A percentile compares a stretch with the other conserved stretches of the same genome.
phyloP scores from a whole-genome alignment of 2,329 filamentous ascomycete species.

The Paraconiothyrium brasiliense region DNA sequence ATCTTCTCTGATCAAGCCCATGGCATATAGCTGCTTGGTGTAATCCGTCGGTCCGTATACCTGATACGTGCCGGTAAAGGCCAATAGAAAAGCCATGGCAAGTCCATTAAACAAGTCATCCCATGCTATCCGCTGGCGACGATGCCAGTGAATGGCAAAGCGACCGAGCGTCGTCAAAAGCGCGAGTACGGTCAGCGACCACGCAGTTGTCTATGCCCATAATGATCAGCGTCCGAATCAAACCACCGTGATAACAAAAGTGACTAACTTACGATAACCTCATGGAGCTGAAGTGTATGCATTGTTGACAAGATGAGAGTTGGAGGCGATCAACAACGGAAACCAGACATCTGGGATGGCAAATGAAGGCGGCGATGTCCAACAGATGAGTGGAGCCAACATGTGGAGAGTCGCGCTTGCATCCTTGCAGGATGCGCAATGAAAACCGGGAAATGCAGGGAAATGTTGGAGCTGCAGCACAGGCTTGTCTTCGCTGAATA shows the following conservation, averaged over 20 bases:
- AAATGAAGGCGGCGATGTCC: constrained; percentile 6
- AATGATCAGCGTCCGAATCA: constrained; percentile 1
- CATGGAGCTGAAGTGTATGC: constrained; percentile 12
- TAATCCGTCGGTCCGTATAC: constrained; percentile 19
- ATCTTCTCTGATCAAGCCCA: constrained; percentile 13
- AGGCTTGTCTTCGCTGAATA: neutral
- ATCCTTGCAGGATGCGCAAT: neutral
- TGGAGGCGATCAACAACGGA: constrained; percentile 4
- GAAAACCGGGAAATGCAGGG: constrained; percentile 7
- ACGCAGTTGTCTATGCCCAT: constrained; percentile 14
- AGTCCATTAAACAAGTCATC: constrained; percentile 24
- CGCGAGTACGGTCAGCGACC: constrained; percentile 17
- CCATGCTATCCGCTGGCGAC: constrained; percentile 15
- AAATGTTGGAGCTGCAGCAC: constrained; percentile 3
- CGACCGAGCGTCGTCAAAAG: constrained; percentile 20
- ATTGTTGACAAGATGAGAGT: constrained; percentile 5
- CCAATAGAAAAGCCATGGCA: constrained; percentile 17
- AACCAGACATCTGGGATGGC: constrained; percentile 3
- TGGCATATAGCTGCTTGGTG: constrained; percentile 13
- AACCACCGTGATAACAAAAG: neutral
- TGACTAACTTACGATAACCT: constrained; percentile 14
- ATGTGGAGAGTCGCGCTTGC: neutral
- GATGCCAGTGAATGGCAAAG: constrained; percentile 23
- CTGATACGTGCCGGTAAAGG: constrained; percentile 17
- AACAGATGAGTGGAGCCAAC: constrained; percentile 15